Conservation (phyloP, 495 filamentous ascomycete species). For the Coniosporium apollinis region DNA sequence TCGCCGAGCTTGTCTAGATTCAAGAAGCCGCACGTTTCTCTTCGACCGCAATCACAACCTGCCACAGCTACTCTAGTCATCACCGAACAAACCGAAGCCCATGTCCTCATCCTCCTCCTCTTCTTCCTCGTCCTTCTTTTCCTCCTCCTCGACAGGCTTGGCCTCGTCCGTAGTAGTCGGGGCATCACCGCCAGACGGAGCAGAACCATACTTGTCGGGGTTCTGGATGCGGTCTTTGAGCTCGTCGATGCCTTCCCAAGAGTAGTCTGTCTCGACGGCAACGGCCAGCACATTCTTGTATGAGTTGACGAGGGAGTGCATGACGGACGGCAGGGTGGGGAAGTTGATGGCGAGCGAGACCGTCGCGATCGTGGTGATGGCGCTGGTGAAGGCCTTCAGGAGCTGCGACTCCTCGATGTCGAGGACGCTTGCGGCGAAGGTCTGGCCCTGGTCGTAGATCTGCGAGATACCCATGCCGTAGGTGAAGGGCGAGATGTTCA, state of each 20-base stretch:
- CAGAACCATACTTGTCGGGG: conserved; percentile 82
- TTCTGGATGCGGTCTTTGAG: conserved; percentile 99
- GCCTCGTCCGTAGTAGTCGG: conserved; percentile 30
- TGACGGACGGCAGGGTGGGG: conserved; percentile 90
- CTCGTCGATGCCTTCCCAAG: conserved; percentile 89
- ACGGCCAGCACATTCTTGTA: conserved; percentile 96
- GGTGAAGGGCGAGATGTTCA: conserved; percentile 99
- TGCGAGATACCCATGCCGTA: conserved; percentile 94
- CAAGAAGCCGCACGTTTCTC: no score
- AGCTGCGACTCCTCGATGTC: conserved; percentile 91
- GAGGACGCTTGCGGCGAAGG: conserved; percentile 65
- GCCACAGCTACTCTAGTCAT: no score
- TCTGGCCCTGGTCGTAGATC: conserved; percentile 92
- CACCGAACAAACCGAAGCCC: conserved; percentile 48
- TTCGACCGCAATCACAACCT: no score
- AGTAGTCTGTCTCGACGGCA: conserved; percentile 77
- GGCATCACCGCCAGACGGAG: conserved; percentile 45
- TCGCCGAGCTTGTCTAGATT: no score
- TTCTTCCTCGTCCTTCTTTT: conserved; percentile 38
- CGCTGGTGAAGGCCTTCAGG: conserved; percentile 61
- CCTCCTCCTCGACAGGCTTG: conserved; percentile 24
- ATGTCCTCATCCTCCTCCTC: conserved; percentile 46
- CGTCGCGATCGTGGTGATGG: conserved; percentile 72
- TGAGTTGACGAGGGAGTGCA: conserved; percentile 84
- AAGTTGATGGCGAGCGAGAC: conserved; percentile 83